phyloP scores from a whole-genome alignment of 2,329 filamentous ascomycete genomes.

The Pseudohalonectria lignicola region DNA sequence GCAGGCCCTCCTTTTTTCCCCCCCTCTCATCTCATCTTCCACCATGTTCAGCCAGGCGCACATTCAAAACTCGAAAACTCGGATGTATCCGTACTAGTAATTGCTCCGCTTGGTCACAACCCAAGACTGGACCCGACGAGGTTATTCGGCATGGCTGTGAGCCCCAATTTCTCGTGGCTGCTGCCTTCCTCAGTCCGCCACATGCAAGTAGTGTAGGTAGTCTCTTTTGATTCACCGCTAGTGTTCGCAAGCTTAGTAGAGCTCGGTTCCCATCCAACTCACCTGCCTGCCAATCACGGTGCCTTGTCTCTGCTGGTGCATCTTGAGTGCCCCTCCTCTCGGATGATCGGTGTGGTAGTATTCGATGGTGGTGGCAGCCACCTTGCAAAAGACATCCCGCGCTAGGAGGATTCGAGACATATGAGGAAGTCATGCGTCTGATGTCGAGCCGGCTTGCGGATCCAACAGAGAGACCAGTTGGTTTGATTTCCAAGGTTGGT shows the following conservation, averaged over 20 bases:
- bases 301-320: background rate
- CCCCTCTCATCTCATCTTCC: no score
- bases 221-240: background rate
- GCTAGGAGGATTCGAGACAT: background rate
- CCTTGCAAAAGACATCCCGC: background rate
- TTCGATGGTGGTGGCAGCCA: background rate
- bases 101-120: no score
- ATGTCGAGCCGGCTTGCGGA: background rate
- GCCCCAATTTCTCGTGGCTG: no score
- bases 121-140: no score
- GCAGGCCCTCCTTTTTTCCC: no score
- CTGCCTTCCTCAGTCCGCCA: no score
- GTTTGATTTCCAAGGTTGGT: background rate
- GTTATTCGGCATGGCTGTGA: no score
- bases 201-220: no score
- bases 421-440: constrained; percentile 1
- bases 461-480: background rate
- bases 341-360: background rate
- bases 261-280: background rate
- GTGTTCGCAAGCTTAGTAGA: background rate
- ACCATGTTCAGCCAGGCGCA: no score
- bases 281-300: background rate
- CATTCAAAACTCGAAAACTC: no score
- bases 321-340: no score
- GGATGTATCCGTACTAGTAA: no score